Evolutionary conservation across 768 basidiomycete genomes (phyloP).

Genomic region (Mrakia hoshinonis): DNA sequence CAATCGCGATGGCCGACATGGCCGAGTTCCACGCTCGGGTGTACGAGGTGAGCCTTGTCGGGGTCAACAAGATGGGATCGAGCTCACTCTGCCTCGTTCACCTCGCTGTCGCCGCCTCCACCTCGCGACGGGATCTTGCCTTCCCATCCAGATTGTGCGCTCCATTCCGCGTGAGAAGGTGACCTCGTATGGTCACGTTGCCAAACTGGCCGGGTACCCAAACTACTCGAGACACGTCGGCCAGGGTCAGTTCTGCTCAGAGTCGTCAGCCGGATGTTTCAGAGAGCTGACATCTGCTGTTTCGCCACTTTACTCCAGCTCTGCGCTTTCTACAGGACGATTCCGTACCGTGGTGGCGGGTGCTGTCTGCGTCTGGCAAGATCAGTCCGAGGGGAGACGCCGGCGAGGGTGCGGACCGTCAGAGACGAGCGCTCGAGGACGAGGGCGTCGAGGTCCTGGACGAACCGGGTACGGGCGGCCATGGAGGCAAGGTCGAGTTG

Average conservation of each 20-base stretch:
- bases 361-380: conserved; percentile 57
- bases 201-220: conserved; percentile 71
- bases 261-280: neutral
- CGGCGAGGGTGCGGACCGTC: conserved; percentile 66
- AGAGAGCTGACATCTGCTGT: neutral
- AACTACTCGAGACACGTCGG: conserved; percentile 71
- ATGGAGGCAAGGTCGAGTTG: conserved; percentile 47
- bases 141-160: conserved; percentile 46
- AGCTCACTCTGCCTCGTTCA: neutral
- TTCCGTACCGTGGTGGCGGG: conserved; percentile 74
- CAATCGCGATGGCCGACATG: conserved; percentile 41
- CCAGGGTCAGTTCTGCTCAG: conserved; percentile 50
- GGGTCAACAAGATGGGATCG: neutral
- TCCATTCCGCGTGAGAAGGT: conserved; percentile 60
- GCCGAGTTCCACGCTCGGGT: conserved; percentile 64
- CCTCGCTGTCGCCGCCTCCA: neutral
- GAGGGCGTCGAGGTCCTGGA: conserved; percentile 73
- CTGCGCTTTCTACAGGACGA: conserved; percentile 64
- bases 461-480: conserved; percentile 47
- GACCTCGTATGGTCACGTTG: conserved; percentile 59
- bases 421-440: conserved; percentile 63
- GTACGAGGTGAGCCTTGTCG: conserved; percentile 46
- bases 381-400: conserved; percentile 73
- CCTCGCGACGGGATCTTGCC: too few species aligned
- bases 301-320: conserved; percentile 44